A percentile compares a stretch with the other conserved stretches of the same genome.
phyloP scores from a whole-genome alignment of 352 stramenopile genomes.

The Bremia lactucae region DNA sequence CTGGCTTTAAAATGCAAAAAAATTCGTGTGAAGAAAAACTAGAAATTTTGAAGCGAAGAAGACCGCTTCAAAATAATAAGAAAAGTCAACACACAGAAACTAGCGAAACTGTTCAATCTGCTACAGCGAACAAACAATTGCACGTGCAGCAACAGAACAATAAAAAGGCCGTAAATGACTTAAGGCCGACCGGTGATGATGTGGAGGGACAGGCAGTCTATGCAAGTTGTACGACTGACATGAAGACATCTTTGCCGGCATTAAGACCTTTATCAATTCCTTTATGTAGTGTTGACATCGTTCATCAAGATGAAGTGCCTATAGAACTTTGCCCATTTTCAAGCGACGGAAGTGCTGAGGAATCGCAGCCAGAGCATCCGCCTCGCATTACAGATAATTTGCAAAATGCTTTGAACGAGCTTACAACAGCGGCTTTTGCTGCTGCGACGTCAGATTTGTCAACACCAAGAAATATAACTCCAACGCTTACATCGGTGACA shows the following conservation, averaged over 20 bases:
- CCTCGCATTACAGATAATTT: constrained; percentile 1
- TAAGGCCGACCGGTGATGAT: too few species aligned
- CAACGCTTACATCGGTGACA: constrained; percentile 4
- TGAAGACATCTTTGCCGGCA: too few species aligned
- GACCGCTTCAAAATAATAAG: constrained; percentile 5
- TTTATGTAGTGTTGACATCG: constrained; percentile 12
- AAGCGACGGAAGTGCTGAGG: constrained; percentile 25
- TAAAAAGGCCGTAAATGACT: too few species aligned
- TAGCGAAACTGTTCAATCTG: too few species aligned
- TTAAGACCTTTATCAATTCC: background rate
- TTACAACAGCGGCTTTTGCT: background rate
- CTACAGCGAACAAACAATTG: too few species aligned
- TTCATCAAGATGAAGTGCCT: constrained; percentile 22
- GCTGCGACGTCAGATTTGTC: constrained; percentile 1
- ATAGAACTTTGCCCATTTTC: constrained; percentile 26
- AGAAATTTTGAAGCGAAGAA: constrained; percentile 3
- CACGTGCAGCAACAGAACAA: too few species aligned
- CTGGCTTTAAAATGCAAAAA: background rate
- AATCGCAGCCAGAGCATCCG: constrained; percentile 2
- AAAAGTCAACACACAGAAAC: background rate
- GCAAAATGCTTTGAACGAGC: background rate
- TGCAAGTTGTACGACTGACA: too few species aligned
- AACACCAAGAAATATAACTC: background rate
- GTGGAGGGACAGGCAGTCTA: too few species aligned
- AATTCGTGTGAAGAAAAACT: constrained; percentile 2